Percentiles rank a stretch among this genome's conserved stretches.
Conservation (phyloP, 1,284 basidiomycete genomes). For the Phellopilus nigrolimitatus region DNA sequence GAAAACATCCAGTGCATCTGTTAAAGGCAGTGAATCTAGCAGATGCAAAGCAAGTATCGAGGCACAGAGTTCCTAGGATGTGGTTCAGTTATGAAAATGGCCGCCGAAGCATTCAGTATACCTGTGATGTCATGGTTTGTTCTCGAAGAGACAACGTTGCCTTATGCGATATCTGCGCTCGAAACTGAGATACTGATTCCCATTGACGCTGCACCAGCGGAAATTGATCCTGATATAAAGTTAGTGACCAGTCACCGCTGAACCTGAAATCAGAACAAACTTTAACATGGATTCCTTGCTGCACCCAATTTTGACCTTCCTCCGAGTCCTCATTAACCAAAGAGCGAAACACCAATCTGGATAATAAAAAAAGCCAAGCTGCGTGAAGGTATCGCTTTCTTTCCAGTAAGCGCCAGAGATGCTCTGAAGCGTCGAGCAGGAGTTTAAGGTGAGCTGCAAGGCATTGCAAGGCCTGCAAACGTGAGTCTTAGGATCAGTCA, state of each 20-base stretch:
- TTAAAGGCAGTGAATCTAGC: constrained; percentile 74
- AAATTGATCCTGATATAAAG: constrained; percentile 71
- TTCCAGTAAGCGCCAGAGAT: constrained; percentile 81
- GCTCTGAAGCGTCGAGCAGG: constrained; percentile 82
- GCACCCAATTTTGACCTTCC: constrained; percentile 57
- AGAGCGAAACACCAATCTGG: constrained; percentile 72
- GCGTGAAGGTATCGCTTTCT: constrained; percentile 73
- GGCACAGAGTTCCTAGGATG: constrained; percentile 60
- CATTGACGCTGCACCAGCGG: constrained; percentile 86
- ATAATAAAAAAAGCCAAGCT: constrained; percentile 82
- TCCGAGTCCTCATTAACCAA: constrained; percentile 54
- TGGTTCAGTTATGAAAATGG: too few species aligned
- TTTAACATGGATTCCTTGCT: constrained; percentile 57
- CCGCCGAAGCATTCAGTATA: too few species aligned
- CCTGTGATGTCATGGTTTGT: constrained; percentile 43
- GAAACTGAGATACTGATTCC: constrained; percentile 81
- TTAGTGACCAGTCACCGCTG: not conserved
- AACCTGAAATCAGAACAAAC: constrained; percentile 31
- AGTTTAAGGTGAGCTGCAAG: constrained; percentile 86
- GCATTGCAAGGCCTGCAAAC: constrained; percentile 65
- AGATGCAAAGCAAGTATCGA: constrained; percentile 77
- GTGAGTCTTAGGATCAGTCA: constrained; percentile 46
- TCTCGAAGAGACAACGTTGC: constrained; percentile 73
- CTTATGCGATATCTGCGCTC: constrained; percentile 78
- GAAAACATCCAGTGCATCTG: constrained; percentile 65